Conservation (phyloP, 495 filamentous ascomycete genomes). For the Neurospora tetraspora region DNA sequence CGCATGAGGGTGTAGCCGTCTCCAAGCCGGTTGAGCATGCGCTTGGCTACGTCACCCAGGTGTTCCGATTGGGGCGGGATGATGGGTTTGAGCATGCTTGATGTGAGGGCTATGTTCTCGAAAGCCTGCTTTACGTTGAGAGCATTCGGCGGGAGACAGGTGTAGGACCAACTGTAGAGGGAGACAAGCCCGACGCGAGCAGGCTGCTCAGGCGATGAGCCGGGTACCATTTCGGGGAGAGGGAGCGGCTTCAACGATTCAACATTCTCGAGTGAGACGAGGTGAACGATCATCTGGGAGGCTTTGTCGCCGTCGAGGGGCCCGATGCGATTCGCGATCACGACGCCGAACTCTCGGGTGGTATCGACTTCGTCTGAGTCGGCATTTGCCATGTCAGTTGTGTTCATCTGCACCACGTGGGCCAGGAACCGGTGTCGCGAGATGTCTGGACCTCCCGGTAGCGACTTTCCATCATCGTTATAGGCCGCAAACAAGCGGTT, state of each 20-base stretch:
- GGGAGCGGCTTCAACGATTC: neutral
- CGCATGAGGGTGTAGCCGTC: slow-evolving; percentile 32
- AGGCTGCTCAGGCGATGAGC: neutral
- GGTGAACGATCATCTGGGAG: slow-evolving; percentile 17
- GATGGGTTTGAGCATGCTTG: neutral
- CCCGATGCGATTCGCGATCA: neutral
- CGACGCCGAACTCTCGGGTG: neutral
- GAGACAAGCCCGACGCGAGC: slow-evolving; percentile 27
- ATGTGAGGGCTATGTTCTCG: neutral
- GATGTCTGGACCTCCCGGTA: neutral
- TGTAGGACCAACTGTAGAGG: slow-evolving; percentile 39
- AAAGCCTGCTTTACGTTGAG: slow-evolving; percentile 23
- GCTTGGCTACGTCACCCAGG: neutral
- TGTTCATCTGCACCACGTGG: slow-evolving; percentile 36
- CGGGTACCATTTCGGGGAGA: neutral
- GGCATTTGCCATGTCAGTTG: neutral
- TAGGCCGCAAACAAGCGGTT: neutral
- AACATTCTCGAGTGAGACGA: slow-evolving; percentile 27
- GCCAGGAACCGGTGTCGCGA: slow-evolving; percentile 24
- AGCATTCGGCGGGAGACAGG: slow-evolving; percentile 22
- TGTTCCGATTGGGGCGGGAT: neutral
- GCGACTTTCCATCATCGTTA: neutral
- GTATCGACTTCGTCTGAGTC: slow-evolving; percentile 4
- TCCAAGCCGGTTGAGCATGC: slow-evolving; percentile 12
- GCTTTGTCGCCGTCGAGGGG: neutral